These are phyloP conservation scores for Nemania sp. DNA, from an alignment of 2,329 filamentous ascomycete species.

Conservation along the genomic window DNA sequence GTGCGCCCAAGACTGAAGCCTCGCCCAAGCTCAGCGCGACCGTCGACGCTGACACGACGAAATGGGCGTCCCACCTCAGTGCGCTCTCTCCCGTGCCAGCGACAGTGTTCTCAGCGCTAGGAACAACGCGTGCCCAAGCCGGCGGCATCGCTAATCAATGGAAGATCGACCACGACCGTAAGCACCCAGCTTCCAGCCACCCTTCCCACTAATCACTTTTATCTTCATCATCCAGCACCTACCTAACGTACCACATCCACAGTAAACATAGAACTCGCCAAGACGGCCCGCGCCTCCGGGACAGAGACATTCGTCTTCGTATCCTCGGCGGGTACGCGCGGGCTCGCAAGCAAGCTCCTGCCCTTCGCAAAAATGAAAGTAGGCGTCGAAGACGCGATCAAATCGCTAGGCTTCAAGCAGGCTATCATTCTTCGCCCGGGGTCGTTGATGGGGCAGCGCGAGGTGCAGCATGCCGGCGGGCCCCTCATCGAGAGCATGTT, in stretches of 20 bases:
- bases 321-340: conserved; percentile 57
- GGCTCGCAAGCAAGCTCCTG: conserved; percentile 47
- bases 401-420: conserved; percentile 73
- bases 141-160: conserved; percentile 80
- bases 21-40: conserved; percentile 67
- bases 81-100: conserved; percentile 58
- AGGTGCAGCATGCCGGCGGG: conserved; percentile 63
- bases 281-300: conserved; percentile 72
- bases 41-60: conserved; percentile 66
- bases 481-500: conserved; percentile 59
- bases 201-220: not conserved
- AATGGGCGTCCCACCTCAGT: conserved; percentile 67
- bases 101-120: conserved; percentile 76
- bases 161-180: conserved; percentile 78
- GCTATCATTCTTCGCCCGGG: conserved; percentile 76
- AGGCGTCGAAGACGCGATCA: conserved; percentile 79
- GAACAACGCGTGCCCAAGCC: conserved; percentile 75
- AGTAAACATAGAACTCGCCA: conserved; percentile 77
- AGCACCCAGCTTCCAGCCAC: conserved; percentile 11
- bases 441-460: conserved; percentile 71
- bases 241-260: not conserved
- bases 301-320: conserved; percentile 77
- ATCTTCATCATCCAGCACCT: not conserved
- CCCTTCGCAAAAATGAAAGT: conserved; percentile 75
- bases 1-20: conserved; percentile 55